A percentile compares a stretch with the other conserved stretches of the same genome.
phyloP scores from a whole-genome alignment of 2,329 filamentous ascomycete genomes.

The Aspergillus niger region DNA sequence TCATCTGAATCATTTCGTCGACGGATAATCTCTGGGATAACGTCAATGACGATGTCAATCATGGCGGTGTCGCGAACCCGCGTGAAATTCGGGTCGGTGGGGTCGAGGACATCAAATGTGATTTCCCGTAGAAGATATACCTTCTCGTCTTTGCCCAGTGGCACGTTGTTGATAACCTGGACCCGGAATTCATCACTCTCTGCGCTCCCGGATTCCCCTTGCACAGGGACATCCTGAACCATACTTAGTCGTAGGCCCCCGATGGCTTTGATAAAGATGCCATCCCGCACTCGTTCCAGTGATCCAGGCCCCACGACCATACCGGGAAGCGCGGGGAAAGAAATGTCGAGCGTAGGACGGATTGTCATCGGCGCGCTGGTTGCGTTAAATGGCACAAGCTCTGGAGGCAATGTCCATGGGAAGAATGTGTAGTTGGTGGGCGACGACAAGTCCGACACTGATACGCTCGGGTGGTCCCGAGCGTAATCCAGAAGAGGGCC shows the following conservation, averaged over 20 bases:
- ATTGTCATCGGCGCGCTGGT: slow-evolving; percentile 72
- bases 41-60: slow-evolving; percentile 72
- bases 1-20: slow-evolving; percentile 37
- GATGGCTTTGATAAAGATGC: slow-evolving; percentile 62
- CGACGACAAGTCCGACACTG: slow-evolving; percentile 57
- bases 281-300: slow-evolving; percentile 60
- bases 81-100: slow-evolving; percentile 79
- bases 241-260: slow-evolving; percentile 59
- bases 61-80: slow-evolving; percentile 71
- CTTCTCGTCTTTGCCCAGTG: slow-evolving; percentile 83
- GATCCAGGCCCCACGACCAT: slow-evolving; percentile 50
- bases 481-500: slow-evolving; percentile 58
- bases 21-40: slow-evolving; percentile 40
- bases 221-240: slow-evolving; percentile 48
- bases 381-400: slow-evolving; percentile 73
- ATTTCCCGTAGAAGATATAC: slow-evolving; percentile 77
- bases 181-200: slow-evolving; percentile 55
- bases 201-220: slow-evolving; percentile 14
- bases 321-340: slow-evolving; percentile 61
- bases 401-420: slow-evolving; percentile 84
- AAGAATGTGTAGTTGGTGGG: slow-evolving; percentile 81
- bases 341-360: slow-evolving; percentile 70
- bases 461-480: slow-evolving; percentile 57
- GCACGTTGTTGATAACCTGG: slow-evolving; percentile 76
- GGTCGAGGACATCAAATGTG: slow-evolving; percentile 65